Conservation (phyloP, 1,139 yeast species). For the Yamadazyma diddensiae region DNA sequence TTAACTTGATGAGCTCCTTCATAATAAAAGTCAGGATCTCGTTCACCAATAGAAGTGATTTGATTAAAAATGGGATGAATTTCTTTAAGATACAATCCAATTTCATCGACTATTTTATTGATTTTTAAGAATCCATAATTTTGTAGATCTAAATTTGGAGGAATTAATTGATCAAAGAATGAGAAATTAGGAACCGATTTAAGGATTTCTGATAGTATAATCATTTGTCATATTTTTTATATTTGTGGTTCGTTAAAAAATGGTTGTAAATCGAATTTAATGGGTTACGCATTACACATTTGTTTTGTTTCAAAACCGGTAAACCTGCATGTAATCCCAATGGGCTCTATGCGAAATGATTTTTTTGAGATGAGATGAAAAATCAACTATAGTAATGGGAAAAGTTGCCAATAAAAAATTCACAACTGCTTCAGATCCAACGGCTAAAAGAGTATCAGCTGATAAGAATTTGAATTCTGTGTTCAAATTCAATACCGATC, state of each 20-base stretch:
- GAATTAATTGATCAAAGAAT: conserved; percentile 31
- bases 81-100: conserved; percentile 26
- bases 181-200: conserved; percentile 25
- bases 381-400: conserved; percentile 34
- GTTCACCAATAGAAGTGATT: conserved; percentile 8
- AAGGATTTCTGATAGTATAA: conserved; percentile 12
- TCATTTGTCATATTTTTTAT: too few species aligned
- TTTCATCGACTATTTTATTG: conserved; percentile 30
- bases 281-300: conserved; percentile 1
- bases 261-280: neutral
- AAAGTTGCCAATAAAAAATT: conserved; percentile 56
- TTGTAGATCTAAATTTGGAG: conserved; percentile 18
- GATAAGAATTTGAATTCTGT: conserved; percentile 76
- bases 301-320: conserved; percentile 6
- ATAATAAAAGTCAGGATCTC: conserved; percentile 40
- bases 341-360: conserved; percentile 2
- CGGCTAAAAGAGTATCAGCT: conserved; percentile 54
- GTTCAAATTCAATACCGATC: conserved; percentile 91
- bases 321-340: conserved; percentile 1
- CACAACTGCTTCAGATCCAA: conserved; percentile 37
- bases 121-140: conserved; percentile 32
- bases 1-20: conserved; percentile 46
- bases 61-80: conserved; percentile 17
- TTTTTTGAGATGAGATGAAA: conserved; percentile 4
- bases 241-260: too few species aligned